Base-by-base conservation (phyloP, 441 rosid species). In the Brassica hybrid region DNA sequence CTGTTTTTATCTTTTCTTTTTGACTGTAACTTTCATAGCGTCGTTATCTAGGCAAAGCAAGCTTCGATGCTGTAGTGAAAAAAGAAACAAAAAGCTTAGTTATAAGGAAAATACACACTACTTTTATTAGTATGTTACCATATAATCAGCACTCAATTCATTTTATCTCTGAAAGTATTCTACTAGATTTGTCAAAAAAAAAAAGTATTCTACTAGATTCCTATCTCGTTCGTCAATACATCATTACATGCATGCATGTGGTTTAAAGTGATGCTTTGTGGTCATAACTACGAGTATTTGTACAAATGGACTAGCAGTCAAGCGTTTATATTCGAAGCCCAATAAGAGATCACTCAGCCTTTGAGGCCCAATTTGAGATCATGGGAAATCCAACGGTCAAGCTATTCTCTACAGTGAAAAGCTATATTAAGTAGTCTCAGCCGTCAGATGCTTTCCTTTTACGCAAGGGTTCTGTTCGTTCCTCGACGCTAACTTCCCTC, bases 311-410 rank as follows among this genome's bases (percentile, higher is more conserved):
- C 23, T 54, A 7, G 21, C 1, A 2, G 23, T 16, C 5, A 54
- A 3, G 21, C 21, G 19, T 54, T 54, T 3, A 54, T 54, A 7
- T 54, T n/a, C 0, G 23, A 9, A 2, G 61, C 62, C 62, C 62
- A 11, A 11, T 58, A 1, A 10, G 3, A 58, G 65, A 60, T 25
- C 3, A 41, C 48, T 6, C 17, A 25, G 79, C 70, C 74, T 62
- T 54, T 54, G n/a, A 77, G 67, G 80, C 72, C 80, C 80, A 77
- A 30, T 65, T 5, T 0, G 11, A 8, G 18, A 19, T 23, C 67
- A 65, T 2, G 23, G 14, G 9, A 6, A 57, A 77, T 77, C 80
- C 76, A 72, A 77, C 76, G 72, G 72, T 58, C 41, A 58, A 17
- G 34, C 52, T 70, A 25, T 30, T 11, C 1, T 50, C 65, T 9